A percentile compares a stretch with the other conserved stretches of the same genome.
Evolutionary conservation across 495 filamentous ascomycete genomes (phyloP).

Genomic region (Evernia prunastri): DNA sequence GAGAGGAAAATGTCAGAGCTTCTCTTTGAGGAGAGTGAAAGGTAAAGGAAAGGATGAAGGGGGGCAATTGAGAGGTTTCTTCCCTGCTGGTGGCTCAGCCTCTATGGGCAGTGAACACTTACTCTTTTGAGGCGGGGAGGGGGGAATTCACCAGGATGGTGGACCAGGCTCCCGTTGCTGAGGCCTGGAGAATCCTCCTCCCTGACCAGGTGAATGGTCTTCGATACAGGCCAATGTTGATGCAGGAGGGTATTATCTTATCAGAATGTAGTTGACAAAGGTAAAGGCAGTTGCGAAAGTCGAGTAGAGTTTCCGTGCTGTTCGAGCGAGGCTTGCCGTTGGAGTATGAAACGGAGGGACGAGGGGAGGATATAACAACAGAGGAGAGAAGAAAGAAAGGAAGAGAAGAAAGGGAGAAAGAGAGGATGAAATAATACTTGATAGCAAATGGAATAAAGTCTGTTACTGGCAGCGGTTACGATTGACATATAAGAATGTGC

Average conservation of each 20-base stretch:
- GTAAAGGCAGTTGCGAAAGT: neutral
- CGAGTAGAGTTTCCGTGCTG: neutral
- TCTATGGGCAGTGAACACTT: slow-evolving; percentile 9
- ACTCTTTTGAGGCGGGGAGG: neutral
- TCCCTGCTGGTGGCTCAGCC: slow-evolving; percentile 12
- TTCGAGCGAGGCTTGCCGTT: no score
- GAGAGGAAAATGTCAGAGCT: slow-evolving; percentile 7
- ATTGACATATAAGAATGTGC: neutral
- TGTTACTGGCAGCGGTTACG: neutral
- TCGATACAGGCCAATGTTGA: neutral
- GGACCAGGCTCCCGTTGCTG: slow-evolving; percentile 4
- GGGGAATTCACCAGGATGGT: neutral
- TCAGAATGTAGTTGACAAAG: neutral
- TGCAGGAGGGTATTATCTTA: neutral
- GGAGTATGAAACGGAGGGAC: no score
- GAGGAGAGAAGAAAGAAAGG: no score
- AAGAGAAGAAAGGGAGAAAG: no score
- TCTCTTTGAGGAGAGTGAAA: neutral
- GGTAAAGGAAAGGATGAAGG: neutral
- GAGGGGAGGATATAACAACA: no score
- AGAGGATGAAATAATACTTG: no score
- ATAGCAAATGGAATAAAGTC: neutral
- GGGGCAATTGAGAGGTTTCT: slow-evolving; percentile 10
- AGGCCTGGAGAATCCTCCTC: slow-evolving; percentile 5
- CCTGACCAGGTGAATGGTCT: neutral